These are phyloP conservation scores for Yarrowia sp. DNA, from an alignment of 805 yeast species.

Conservation along the genomic window DNA sequence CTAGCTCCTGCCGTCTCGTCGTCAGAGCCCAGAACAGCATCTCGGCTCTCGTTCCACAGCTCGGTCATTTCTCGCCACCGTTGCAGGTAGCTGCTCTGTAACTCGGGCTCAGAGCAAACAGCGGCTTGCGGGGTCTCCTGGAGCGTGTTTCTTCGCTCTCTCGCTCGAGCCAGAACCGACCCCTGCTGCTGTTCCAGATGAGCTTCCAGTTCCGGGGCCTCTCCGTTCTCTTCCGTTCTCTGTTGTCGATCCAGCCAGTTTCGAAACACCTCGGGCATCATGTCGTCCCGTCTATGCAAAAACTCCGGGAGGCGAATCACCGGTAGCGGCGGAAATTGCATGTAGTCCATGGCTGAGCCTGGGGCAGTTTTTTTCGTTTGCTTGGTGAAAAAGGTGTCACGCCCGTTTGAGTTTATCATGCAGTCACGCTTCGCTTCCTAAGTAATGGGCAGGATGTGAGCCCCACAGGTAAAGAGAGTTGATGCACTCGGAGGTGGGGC, in stretches of 20 bases:
- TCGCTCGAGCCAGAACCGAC: conserved; percentile 3
- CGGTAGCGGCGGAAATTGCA: conserved; percentile 24
- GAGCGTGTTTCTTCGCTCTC: conserved; percentile 5
- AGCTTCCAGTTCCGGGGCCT: neutral
- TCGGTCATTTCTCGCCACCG: conserved; percentile 20
- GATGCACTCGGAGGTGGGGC: neutral
- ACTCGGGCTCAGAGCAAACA: conserved; percentile 13
- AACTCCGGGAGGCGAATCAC: conserved; percentile 26
- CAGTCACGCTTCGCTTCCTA: neutral
- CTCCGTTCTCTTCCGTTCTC: neutral
- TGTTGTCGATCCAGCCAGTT: conserved; percentile 24
- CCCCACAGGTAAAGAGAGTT: neutral
- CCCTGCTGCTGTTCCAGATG: conserved; percentile 19
- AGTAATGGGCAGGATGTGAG: neutral
- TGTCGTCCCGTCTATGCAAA: conserved; percentile 18
- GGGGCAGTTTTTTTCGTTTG: neutral
- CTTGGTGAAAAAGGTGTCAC: conserved; percentile 4
- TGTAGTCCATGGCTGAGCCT: conserved; percentile 11
- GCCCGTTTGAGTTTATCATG: conserved; percentile 20
- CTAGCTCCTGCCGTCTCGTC: conserved; percentile 13
- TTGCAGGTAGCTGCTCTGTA: conserved; percentile 19
- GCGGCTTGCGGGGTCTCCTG: neutral
- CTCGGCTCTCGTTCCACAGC: conserved; percentile 14
- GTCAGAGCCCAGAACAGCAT: conserved; percentile 14
- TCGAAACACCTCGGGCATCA: conserved; percentile 24